These are phyloP conservation scores for Aureobasidium subglaciale DNA, from an alignment of 2,329 filamentous ascomycete genomes.

Conservation along the genomic window DNA sequence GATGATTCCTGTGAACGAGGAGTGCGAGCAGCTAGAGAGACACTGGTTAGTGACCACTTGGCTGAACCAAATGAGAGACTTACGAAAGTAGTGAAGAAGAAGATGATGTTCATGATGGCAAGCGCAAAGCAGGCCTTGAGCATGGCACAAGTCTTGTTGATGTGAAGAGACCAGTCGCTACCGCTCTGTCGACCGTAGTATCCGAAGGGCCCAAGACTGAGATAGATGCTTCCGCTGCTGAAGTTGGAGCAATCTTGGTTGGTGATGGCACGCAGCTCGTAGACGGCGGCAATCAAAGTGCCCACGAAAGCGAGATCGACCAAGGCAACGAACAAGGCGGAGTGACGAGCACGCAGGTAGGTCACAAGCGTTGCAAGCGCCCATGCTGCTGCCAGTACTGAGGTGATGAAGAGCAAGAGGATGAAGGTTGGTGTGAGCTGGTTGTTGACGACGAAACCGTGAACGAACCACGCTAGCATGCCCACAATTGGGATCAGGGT, in stretches of 20 bases:
- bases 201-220: constrained; percentile 46
- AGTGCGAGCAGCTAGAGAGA: constrained; percentile 52
- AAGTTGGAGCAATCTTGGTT: constrained; percentile 62
- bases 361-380: constrained; percentile 53
- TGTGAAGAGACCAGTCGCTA: constrained; percentile 43
- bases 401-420: constrained; percentile 59
- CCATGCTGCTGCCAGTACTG: constrained; percentile 55
- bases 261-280: constrained; percentile 50
- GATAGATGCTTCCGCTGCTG: constrained; percentile 40
- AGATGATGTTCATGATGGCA: constrained; percentile 68
- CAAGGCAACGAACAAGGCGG: constrained; percentile 53
- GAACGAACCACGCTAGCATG: constrained; percentile 58
- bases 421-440: constrained; percentile 53
- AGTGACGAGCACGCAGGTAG: constrained; percentile 52
- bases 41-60: neutral
- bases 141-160: constrained; percentile 80
- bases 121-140: constrained; percentile 86
- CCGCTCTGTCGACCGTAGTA: constrained; percentile 43
- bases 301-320: constrained; percentile 57
- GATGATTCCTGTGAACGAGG: constrained; percentile 42
- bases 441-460: constrained; percentile 51
- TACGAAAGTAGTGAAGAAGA: constrained; percentile 18
- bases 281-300: constrained; percentile 56
- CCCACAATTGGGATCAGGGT: constrained; percentile 57
- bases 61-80: neutral